Conservation (phyloP, 2,329 filamentous ascomycete genomes). For the Colletotrichum sp. region DNA sequence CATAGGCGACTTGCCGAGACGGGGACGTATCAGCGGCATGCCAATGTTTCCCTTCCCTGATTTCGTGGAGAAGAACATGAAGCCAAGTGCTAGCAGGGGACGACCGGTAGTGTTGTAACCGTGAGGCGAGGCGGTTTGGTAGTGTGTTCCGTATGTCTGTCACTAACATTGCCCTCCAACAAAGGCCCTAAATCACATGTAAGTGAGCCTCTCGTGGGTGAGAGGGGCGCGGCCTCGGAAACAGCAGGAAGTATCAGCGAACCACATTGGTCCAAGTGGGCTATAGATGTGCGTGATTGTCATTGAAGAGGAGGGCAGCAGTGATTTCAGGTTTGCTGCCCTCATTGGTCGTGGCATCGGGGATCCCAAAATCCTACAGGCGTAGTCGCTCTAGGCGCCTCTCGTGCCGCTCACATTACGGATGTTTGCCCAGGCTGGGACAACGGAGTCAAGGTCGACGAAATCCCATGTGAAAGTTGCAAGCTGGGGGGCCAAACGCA, state of each 20-base stretch:
- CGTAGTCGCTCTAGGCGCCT: neutral
- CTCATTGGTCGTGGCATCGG: neutral
- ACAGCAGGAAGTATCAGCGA: neutral
- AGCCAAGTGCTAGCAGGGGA: neutral
- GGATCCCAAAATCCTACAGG: neutral
- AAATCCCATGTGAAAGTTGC: slow-evolving; percentile 12
- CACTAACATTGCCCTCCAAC: neutral
- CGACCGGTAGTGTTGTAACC: neutral
- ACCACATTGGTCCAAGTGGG: neutral
- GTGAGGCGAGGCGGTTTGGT: neutral
- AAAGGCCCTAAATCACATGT: slow-evolving; percentile 9
- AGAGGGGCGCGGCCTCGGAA: neutral
- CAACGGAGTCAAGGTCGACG: neutral
- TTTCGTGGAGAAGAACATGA: neutral
- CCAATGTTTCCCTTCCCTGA: neutral
- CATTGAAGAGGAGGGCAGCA: neutral
- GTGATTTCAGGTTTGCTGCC: neutral
- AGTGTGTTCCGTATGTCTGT: neutral
- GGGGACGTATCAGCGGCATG: slow-evolving; percentile 2
- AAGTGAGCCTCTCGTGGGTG: neutral
- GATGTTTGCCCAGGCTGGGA: neutral
- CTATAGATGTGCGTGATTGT: neutral
- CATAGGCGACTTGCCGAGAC: neutral
- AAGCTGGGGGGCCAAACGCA: neutral
- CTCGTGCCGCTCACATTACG: neutral